Evolutionary conservation across 129 eudicot species (phyloP).

Genomic region (Dittrichia graveolens): DNA sequence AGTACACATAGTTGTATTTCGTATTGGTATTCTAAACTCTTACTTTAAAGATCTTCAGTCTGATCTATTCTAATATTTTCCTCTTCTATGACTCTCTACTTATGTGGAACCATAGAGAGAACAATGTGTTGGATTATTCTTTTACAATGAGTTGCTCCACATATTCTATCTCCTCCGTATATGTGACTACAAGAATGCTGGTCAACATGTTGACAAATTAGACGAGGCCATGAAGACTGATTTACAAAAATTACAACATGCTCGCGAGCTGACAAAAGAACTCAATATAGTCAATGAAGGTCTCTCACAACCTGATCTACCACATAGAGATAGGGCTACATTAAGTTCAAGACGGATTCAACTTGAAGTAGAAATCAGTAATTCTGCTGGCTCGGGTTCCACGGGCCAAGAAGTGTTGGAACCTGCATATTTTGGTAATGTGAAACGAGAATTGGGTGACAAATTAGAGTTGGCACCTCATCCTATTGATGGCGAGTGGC

Average conservation of each 20-base stretch:
- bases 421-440: conserved; percentile 78
- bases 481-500: conserved; percentile 98
- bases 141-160: conserved; percentile 85
- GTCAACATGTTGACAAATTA: conserved; percentile 77
- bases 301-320: conserved; percentile 62
- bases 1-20: background rate
- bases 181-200: conserved; percentile 83
- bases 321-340: conserved; percentile 59
- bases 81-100: conserved; percentile 9
- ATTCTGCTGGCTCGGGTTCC: conserved; percentile 39
- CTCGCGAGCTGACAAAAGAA: conserved; percentile 64
- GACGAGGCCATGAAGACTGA: conserved; percentile 90
- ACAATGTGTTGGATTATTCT: conserved; percentile 77
- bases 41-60: conserved; percentile 1
- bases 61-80: conserved; percentile 1
- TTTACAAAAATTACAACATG: conserved; percentile 53
- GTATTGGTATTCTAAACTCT: conserved; percentile 19
- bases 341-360: conserved; percentile 55
- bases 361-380: conserved; percentile 65
- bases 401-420: conserved; percentile 55
- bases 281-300: conserved; percentile 60
- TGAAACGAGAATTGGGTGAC: conserved; percentile 65
- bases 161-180: conserved; percentile 84
- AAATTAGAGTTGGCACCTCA: conserved; percentile 88
- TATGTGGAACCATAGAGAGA: conserved; percentile 49